Conservation (phyloP, 257 asterid species). For the Lithospermum erythrorhizon region DNA sequence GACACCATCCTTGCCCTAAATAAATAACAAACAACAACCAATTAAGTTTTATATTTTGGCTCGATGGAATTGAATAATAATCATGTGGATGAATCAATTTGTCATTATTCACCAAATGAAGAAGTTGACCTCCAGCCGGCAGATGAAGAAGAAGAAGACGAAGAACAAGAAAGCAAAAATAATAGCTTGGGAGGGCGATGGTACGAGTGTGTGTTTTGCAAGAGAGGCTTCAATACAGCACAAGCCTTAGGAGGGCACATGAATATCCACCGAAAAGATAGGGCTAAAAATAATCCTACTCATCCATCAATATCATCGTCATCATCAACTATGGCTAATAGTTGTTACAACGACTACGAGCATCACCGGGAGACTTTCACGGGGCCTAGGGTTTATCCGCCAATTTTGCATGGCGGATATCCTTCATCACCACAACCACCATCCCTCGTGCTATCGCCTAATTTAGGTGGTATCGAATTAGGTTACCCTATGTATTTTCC, state of each 20-base stretch:
- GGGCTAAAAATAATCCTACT: constrained; percentile 28
- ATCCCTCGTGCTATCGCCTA: background rate
- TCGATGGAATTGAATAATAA: background rate
- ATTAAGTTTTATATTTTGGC: too few relatives aligned
- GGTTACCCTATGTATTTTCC: background rate
- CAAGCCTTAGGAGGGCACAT: constrained; percentile 90
- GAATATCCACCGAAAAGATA: constrained; percentile 72
- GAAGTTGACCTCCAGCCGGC: background rate
- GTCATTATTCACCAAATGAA: background rate
- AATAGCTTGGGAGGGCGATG: constrained; percentile 43
- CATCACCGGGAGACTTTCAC: constrained; percentile 8
- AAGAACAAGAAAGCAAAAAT: constrained; percentile 14
- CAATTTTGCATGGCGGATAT: background rate
- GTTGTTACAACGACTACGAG: constrained; percentile 13
- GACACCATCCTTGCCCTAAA: background rate
- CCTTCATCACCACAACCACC: background rate
- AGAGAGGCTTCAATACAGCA: constrained; percentile 76
- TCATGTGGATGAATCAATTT: background rate
- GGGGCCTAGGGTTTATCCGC: constrained; percentile 12
- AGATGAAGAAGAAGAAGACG: constrained; percentile 11
- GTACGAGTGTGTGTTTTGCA: constrained; percentile 72
- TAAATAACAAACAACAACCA: background rate
- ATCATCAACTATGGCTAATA: background rate
- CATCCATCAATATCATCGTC: background rate
- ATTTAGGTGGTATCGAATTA: background rate